phyloP scores from a whole-genome alignment of 1,139 yeast genomes.

The Saccharomycopsis hybrid region DNA sequence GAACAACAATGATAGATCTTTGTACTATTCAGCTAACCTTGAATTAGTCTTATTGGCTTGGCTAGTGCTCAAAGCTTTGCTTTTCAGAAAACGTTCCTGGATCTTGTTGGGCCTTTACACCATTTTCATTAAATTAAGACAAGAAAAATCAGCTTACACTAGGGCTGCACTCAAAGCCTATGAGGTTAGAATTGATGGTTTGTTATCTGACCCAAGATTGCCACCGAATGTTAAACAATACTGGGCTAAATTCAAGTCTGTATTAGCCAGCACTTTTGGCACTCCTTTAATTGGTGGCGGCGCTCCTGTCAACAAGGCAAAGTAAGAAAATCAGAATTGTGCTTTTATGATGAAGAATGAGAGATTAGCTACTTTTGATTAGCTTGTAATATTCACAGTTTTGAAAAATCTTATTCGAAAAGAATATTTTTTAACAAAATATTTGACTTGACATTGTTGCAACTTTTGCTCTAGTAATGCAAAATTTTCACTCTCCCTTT shows the following conservation, averaged over 20 bases:
- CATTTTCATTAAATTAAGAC: slow-evolving; percentile 69
- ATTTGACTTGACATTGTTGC: too few relatives aligned
- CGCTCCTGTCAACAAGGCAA: slow-evolving; percentile 5
- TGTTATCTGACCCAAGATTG: slow-evolving; percentile 48
- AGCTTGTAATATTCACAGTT: too few relatives aligned
- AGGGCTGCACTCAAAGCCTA: slow-evolving; percentile 62
- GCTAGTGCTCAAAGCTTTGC: slow-evolving; percentile 46
- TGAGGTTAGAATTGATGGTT: slow-evolving; percentile 67
- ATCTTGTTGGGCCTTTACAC: slow-evolving; percentile 51
- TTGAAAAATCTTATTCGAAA: too few relatives aligned
- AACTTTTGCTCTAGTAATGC: too few relatives aligned
- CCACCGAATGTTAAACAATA: slow-evolving; percentile 52
- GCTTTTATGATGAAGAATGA: too few relatives aligned
- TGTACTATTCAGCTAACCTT: slow-evolving; percentile 62
- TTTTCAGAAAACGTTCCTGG: slow-evolving; percentile 63
- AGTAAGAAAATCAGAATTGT: neutral
- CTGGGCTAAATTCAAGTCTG: slow-evolving; percentile 56
- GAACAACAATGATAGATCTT: slow-evolving; percentile 61
- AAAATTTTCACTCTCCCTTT: too few relatives aligned
- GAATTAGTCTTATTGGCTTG: slow-evolving; percentile 54
- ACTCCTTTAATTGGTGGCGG: slow-evolving; percentile 4
- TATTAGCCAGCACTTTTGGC: slow-evolving; percentile 34
- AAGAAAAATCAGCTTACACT: slow-evolving; percentile 69
- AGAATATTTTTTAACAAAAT: too few relatives aligned
- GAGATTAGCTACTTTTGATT: too few relatives aligned